Evolutionary conservation across 192 early-diverging fungal species (phyloP).

Genomic region (Gamsiella multidivaricata): DNA sequence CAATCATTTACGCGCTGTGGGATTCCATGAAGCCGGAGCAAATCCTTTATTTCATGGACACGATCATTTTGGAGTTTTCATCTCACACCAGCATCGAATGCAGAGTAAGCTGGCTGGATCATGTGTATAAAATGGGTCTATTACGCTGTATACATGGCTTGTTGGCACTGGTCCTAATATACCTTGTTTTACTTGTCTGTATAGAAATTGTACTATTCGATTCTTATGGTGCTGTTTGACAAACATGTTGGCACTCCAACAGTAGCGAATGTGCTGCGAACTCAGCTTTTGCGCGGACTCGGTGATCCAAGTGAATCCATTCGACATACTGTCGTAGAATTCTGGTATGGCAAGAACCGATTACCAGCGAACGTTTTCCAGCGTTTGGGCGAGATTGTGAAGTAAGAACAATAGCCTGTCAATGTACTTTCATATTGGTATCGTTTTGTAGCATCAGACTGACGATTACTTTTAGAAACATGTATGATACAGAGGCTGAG

Average conservation of each 20-base stretch:
- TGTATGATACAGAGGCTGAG: conserved; percentile 74
- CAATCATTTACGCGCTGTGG: conserved; percentile 63
- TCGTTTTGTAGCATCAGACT: no score
- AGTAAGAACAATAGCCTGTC: conserved; percentile 30
- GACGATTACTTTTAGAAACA: conserved; percentile 37
- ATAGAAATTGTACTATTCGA: conserved; percentile 61
- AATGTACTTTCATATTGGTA: not conserved
- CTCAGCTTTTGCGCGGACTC: conserved; percentile 59
- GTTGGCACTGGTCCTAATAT: no score
- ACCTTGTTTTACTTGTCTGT: not conserved
- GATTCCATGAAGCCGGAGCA: conserved; percentile 54
- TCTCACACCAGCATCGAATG: conserved; percentile 62
- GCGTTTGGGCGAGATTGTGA: conserved; percentile 48
- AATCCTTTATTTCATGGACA: conserved; percentile 60
- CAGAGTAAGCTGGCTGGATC: conserved; percentile 48
- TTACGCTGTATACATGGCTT: no score
- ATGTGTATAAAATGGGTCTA: not conserved
- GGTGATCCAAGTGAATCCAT: conserved; percentile 54
- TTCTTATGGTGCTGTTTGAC: conserved; percentile 55
- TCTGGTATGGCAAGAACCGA: conserved; percentile 52
- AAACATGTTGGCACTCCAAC: not conserved
- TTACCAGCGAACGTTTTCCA: conserved; percentile 51
- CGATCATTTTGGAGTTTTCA: conserved; percentile 60
- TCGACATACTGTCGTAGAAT: conserved; percentile 48
- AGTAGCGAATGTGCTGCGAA: conserved; percentile 35